Evolutionary conservation across 768 basidiomycete species (phyloP).

Genomic region (Boletus patriciae): DNA sequence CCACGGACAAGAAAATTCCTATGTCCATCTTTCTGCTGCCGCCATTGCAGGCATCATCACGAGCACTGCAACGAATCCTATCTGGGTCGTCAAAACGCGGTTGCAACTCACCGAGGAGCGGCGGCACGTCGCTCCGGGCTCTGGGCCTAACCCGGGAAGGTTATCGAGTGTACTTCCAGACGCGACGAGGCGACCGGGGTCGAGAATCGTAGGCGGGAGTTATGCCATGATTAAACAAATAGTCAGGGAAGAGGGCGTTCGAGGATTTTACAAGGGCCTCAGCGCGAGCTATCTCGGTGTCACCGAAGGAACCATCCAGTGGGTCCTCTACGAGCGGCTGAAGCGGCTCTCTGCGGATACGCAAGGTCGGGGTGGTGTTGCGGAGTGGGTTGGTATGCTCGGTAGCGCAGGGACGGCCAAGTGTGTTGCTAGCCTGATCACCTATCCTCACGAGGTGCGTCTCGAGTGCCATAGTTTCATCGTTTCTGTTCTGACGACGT

Average conservation of each 20-base stretch:
- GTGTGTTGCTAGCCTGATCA: conserved; percentile 89
- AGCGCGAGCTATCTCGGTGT: conserved; percentile 95
- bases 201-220: conserved; percentile 50
- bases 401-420: conserved; percentile 93
- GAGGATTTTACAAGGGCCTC: conserved; percentile 92
- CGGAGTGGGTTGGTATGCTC: conserved; percentile 79
- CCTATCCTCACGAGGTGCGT: conserved; percentile 95
- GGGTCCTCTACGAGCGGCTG: conserved; percentile 93
- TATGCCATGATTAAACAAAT: conserved; percentile 70
- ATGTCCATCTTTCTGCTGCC: conserved; percentile 84
- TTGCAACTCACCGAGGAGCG: conserved; percentile 64
- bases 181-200: conserved; percentile 8
- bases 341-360: conserved; percentile 62
- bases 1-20: conserved; percentile 71
- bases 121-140: conserved; percentile 9
- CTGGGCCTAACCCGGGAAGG: background rate
- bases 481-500: conserved; percentile 2
- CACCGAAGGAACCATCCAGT: conserved; percentile 94
- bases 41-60: conserved; percentile 85
- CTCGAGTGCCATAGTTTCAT: background rate
- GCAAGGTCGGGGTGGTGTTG: conserved; percentile 55
- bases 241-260: conserved; percentile 73
- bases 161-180: background rate
- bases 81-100: conserved; percentile 99
- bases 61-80: conserved; percentile 91